phyloP scores from a whole-genome alignment of 129 eudicot genomes.

The Erigeron canadensis region DNA sequence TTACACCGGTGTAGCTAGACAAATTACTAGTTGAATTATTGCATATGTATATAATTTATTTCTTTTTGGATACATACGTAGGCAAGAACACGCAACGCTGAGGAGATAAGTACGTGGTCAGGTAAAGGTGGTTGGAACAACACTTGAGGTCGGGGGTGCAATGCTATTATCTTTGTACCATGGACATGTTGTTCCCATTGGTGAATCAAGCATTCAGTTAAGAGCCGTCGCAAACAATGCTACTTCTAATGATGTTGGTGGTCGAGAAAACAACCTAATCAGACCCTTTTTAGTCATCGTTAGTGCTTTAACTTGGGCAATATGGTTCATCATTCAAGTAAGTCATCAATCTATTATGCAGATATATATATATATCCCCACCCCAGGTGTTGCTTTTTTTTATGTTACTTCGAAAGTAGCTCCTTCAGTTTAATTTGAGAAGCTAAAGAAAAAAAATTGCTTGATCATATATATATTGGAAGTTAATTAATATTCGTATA shows the following conservation, averaged over 20 bases:
- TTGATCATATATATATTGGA: conserved; percentile 48
- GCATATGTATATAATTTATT: not conserved
- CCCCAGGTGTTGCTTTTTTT: too few species aligned
- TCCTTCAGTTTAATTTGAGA: too few species aligned
- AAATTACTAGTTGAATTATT: not conserved
- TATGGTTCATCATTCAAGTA: conserved; percentile 80
- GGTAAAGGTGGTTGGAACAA: conserved; percentile 70
- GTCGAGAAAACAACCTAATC: conserved; percentile 32
- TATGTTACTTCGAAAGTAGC: conserved; percentile 58
- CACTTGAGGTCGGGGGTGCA: conserved; percentile 74
- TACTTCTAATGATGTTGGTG: not conserved
- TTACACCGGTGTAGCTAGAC: not conserved
- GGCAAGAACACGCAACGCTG: conserved; percentile 58
- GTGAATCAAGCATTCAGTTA: conserved; percentile 56
- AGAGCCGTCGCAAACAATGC: not conserved
- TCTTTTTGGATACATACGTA: conserved; percentile 7
- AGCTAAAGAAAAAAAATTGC: too few species aligned
- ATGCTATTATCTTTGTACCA: conserved; percentile 72
- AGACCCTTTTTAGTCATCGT: conserved; percentile 57
- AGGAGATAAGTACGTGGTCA: conserved; percentile 53
- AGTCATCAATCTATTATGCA: not conserved
- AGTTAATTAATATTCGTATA: too few species aligned
- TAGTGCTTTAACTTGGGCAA: conserved; percentile 57
- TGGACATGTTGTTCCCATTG: conserved; percentile 56
- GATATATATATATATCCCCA: too few species aligned